Evolutionary conservation across 2,329 filamentous ascomycete species (phyloP).

Genomic region (Aureobasidium melanogenum): DNA sequence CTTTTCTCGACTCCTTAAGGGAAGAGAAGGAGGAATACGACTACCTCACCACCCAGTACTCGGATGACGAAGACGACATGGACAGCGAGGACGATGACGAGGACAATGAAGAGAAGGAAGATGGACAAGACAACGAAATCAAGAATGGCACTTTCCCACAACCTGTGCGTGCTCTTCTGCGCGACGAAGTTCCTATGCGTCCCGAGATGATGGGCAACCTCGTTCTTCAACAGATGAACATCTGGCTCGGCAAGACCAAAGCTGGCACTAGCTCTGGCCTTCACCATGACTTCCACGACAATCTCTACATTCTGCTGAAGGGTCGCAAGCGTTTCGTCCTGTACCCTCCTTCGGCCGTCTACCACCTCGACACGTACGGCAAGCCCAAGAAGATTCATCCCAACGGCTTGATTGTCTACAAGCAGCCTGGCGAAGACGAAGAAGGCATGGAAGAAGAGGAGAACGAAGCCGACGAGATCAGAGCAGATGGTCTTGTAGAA

Average conservation of each 20-base stretch:
- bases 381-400: background rate
- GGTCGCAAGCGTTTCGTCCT: slow-evolving; percentile 7
- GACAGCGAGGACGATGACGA: background rate
- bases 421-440: background rate
- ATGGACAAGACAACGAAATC: background rate
- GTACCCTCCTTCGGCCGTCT: background rate
- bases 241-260: slow-evolving; percentile 8
- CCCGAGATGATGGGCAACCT: slow-evolving; percentile 10
- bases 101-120: background rate
- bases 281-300: slow-evolving; percentile 12
- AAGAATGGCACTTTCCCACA: slow-evolving; percentile 1
- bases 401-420: slow-evolving; percentile 11
- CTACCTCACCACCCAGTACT: slow-evolving; percentile 8
- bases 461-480: background rate
- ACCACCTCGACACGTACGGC: slow-evolving; percentile 1
- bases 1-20: background rate
- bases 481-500: slow-evolving; percentile 7
- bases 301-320: slow-evolving; percentile 9
- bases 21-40: slow-evolving; percentile 4
- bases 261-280: slow-evolving; percentile 4
- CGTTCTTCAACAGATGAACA: slow-evolving; percentile 11
- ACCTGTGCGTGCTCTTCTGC: slow-evolving; percentile 3
- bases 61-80: slow-evolving; percentile 1
- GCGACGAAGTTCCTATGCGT: background rate
- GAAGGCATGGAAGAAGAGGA: background rate